Evolutionary conservation across 75 land plant genomes (phyloP).

Genomic region (Gnetum montanum): DNA sequence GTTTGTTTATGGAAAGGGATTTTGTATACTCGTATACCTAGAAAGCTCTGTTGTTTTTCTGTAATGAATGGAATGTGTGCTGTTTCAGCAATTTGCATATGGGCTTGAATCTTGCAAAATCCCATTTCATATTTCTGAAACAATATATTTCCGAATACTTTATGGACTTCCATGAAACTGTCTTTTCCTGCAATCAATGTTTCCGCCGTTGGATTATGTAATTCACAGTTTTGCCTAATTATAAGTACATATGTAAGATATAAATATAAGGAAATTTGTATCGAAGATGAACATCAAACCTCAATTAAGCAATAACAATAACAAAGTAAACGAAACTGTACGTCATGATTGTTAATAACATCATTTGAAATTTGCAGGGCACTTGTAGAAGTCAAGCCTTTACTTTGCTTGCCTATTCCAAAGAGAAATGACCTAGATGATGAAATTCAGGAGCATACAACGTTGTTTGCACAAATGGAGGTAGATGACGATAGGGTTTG

Average conservation of each 20-base stretch:
- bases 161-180: no score
- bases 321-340: no score
- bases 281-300: not conserved
- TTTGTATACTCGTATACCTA: no score
- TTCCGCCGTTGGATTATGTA: not conserved
- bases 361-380: slow-evolving; percentile 36
- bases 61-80: no score
- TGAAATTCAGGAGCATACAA: not conserved
- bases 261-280: not conserved
- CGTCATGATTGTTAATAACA: no score
- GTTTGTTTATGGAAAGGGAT: no score
- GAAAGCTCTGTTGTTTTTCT: no score
- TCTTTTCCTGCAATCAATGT: not conserved
- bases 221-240: not conserved
- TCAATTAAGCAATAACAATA: not conserved
- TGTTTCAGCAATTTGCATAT: no score
- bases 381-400: slow-evolving; percentile 75
- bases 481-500: slow-evolving; percentile 12
- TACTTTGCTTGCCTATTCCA: slow-evolving; percentile 35
- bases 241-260: not conserved
- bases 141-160: no score
- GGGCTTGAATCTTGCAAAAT: no score
- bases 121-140: no score
- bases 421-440: slow-evolving; percentile 7
- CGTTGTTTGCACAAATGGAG: not conserved